Evolutionary conservation across 495 filamentous ascomycete species (phyloP).

Genomic region (Hyaloscypha bicolor): DNA sequence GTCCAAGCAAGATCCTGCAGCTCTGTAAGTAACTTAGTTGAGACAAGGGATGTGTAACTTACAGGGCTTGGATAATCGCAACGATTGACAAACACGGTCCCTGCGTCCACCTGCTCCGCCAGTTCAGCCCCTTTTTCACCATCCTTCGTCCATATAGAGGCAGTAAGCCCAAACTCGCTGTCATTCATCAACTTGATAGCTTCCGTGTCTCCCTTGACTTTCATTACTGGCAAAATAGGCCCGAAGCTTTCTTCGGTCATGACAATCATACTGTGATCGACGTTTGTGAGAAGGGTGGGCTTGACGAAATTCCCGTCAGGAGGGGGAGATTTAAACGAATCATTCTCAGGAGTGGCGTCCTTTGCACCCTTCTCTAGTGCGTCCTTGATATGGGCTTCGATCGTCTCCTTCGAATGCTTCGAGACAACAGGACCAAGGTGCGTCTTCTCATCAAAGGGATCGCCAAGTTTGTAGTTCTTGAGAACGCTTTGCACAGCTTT

Average conservation of each 20-base stretch:
- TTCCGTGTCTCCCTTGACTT: constrained; percentile 80
- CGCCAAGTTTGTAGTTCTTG: constrained; percentile 83
- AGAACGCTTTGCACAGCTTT: constrained; percentile 77
- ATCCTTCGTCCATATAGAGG: constrained; percentile 98
- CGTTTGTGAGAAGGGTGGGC: constrained; percentile 80
- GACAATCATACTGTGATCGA: constrained; percentile 81
- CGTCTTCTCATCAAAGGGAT: constrained; percentile 76
- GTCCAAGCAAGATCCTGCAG: constrained; percentile 92
- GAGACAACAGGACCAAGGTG: constrained; percentile 91
- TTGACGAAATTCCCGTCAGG: constrained; percentile 80
- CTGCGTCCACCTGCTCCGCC: constrained; percentile 82
- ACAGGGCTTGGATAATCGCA: constrained; percentile 92
- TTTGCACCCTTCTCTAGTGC: constrained; percentile 82
- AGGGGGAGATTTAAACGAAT: constrained; percentile 68
- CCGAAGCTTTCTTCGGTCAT: constrained; percentile 98
- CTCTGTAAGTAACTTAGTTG: not conserved
- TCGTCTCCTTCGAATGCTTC: constrained; percentile 69
- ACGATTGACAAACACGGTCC: constrained; percentile 95
- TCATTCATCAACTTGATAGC: constrained; percentile 92
- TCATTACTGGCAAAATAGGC: constrained; percentile 92
- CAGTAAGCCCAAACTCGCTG: constrained; percentile 90
- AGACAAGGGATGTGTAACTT: constrained; percentile 44
- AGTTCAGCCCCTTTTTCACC: constrained; percentile 73
- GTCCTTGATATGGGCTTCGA: constrained; percentile 79
- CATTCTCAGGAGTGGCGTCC: constrained; percentile 80